Evolutionary conservation across 2,329 filamentous ascomycete genomes (phyloP), one percentile per base, ranked within the genome.

Genomic region (Beauveria pseudobassiana): DNA sequence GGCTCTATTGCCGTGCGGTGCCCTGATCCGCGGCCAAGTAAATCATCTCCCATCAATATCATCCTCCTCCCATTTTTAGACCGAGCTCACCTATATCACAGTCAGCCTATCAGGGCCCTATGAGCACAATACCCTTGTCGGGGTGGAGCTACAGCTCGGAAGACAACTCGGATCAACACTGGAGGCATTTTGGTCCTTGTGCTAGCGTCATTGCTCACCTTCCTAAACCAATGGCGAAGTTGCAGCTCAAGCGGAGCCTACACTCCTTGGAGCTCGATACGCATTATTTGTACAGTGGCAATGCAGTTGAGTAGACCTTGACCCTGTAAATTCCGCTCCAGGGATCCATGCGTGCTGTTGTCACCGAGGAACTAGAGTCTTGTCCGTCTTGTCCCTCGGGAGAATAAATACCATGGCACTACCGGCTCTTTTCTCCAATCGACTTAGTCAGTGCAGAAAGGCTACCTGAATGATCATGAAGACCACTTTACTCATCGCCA

Each of bases 381-480:
- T 18, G 28, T 28, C n/a, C 26, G 26, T 3, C 9, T 20, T 14
- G 26, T 22, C 14, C 6, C 28, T n/a, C 22, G 5, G 9, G 3
- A 8, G 9, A 3, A 60, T 60, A 60, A 45, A 52, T 60, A 53
- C 22, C 24, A 53, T 6, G 46, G 24, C n/a, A 5, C 38, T 5
- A 40, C 38, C 57, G 12, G 22, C 34, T 5, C 26, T 16, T 12
- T 22, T 26, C 38, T 30, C 24, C 20, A 12, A 46, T 34, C 26
- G 49, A 45, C 26, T 46, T 22, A 16, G 38, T 34, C 34, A 24
- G 59, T 49, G 45, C n/a, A 9, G 20, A 52, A 6, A 16, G n/a
- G 10, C 57, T n/a, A 18, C 7, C 34, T 40, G n/a, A 14, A 14
- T 3, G n/a, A 63, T n/a, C 6, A 68, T 68, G 67, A 68, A 65